Base-by-base conservation (phyloP, 352 stramenopile species). In the Globisporangium barbulae region DNA sequence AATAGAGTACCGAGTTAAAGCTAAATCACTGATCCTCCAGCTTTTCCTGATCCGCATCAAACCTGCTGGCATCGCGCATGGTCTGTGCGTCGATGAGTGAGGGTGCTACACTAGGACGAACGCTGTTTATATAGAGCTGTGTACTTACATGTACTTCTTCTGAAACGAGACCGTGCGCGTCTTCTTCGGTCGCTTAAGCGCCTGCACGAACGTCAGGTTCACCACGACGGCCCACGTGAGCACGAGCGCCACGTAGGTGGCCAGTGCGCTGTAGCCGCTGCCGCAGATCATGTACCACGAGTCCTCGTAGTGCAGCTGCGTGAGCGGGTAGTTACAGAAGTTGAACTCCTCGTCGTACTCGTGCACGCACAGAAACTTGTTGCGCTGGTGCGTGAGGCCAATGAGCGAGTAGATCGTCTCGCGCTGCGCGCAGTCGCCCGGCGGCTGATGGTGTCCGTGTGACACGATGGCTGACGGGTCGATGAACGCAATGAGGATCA, bases 231-330 rank as follows among this genome's bases (percentile, higher is more conserved):
- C 54, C 63, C 45, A 68, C 39, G 75, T 69, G 6, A 88, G 54
- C 33, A 83, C 73, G 19, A 90, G 55, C 17, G 67, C 70, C 42
- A 83, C 63, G 66, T 88, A 91, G 22, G 81, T 85, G 31, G 71
- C 53, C 31, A 76, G 87, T 53, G 80, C 71, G 41, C 48, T 66
- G 73, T 92, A 93, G 52, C 75, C 71, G 42, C 83, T 82, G 28
- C 85, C 85, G 71, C 85, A 94, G 67, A 94, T 88, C 76, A 90
- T 91, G 71, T 93, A 94, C 83, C 82, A 92, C 50, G 77, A 82
- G 58, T 93, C 78, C 59, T 91, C 75, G 54, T 84, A 83, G 47
- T 79, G 64, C 66, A 92, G 61, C 66, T 92, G 83, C n/a, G 79
- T 76, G 60, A 88, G 65, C 0, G 85, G 85, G 64, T 89, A 89